Evolutionary conservation across 306 rosid species (phyloP).

Genomic region (Medicago arabica): DNA sequence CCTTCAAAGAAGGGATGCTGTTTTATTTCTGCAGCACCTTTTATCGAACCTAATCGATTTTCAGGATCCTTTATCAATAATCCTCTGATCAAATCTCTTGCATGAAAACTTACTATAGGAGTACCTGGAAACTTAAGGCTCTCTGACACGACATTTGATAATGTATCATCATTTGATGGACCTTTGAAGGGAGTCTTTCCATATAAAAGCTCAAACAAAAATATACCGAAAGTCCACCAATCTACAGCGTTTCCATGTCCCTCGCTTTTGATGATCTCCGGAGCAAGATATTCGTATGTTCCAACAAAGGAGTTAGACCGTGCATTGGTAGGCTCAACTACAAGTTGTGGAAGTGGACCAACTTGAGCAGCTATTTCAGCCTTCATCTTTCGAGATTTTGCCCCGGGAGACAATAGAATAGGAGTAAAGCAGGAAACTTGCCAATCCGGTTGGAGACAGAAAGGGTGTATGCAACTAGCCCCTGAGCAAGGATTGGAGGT

Average conservation of each 20-base stretch:
- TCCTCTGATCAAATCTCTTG: constrained; percentile 86
- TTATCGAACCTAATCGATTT: constrained; percentile 85
- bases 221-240: constrained; percentile 98
- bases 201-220: constrained; percentile 85
- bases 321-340: constrained; percentile 86
- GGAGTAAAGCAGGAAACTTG: constrained; percentile 98
- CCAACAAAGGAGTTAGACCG: constrained; percentile 97
- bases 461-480: constrained; percentile 90
- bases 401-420: constrained; percentile 63
- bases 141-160: constrained; percentile 78
- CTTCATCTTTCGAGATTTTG: constrained; percentile 80
- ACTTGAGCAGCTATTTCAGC: constrained; percentile 69
- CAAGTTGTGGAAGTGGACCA: constrained; percentile 85
- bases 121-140: constrained; percentile 84
- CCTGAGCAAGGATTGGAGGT: constrained; percentile 69
- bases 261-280: constrained; percentile 87
- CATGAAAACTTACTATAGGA: constrained; percentile 89
- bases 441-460: constrained; percentile 98
- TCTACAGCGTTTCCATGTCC: constrained; percentile 94
- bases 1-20: constrained; percentile 95
- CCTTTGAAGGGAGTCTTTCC: constrained; percentile 98
- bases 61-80: constrained; percentile 88
- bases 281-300: constrained; percentile 97
- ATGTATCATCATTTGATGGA: constrained; percentile 75
- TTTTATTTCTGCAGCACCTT: constrained; percentile 95